A percentile compares a stretch with the other conserved stretches of the same genome.
phyloP scores from a whole-genome alignment of 768 basidiomycete genomes.

The Amylocystis lapponica region DNA sequence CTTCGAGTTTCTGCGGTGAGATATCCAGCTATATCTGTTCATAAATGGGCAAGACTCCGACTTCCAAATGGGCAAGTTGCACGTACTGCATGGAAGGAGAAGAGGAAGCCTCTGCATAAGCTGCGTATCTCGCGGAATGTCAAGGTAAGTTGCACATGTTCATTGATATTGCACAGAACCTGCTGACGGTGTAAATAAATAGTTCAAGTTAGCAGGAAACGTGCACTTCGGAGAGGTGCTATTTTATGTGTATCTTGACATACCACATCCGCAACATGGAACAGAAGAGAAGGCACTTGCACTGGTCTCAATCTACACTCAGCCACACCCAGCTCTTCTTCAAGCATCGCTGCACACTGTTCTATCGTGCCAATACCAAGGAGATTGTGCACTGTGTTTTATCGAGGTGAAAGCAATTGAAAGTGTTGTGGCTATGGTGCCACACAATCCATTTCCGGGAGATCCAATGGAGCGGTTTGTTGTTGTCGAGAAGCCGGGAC shows the following conservation, averaged over 20 bases:
- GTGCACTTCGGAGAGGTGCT: no score
- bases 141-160: slow-evolving; percentile 10
- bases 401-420: no score
- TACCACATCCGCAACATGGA: no score
- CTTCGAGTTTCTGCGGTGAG: not conserved
- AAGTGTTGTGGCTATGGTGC: no score
- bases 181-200: not conserved
- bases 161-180: slow-evolving; percentile 5
- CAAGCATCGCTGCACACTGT: slow-evolving; percentile 5
- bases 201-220: no score
- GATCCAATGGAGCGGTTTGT: no score
- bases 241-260: no score
- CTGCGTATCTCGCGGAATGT: slow-evolving; percentile 11
- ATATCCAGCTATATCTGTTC: not conserved
- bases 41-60: slow-evolving; percentile 12
- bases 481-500: no score
- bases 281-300: slow-evolving; percentile 10
- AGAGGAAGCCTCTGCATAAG: not conserved
- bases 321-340: slow-evolving; percentile 7
- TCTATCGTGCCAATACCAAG: slow-evolving; percentile 4
- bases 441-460: no score
- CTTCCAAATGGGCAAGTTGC: slow-evolving; percentile 16
- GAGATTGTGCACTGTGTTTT: no score
- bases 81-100: slow-evolving; percentile 13
- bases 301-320: slow-evolving; percentile 5